Conservation (phyloP, 208 protist species). For the Acanthamoeba healyi region DNA sequence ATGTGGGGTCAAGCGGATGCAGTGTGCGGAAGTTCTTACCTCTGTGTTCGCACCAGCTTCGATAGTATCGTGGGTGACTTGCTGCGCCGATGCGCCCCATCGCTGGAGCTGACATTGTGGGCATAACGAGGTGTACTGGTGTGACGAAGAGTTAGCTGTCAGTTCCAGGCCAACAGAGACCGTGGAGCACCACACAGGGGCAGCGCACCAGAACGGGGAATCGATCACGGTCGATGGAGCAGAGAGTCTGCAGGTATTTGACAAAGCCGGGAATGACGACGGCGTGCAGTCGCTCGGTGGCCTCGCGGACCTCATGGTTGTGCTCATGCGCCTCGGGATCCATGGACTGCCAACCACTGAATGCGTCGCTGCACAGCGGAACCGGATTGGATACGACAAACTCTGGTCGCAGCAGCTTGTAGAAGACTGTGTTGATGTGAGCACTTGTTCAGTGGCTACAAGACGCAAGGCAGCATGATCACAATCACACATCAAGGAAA, state of each 20-base stretch:
- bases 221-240: not conserved
- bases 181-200: not conserved
- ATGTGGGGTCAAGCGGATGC: no score
- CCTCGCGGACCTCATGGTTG: conserved; percentile 32
- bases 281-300: conserved; percentile 12
- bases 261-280: conserved; percentile 48
- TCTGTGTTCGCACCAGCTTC: not conserved
- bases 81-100: not conserved
- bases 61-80: conserved; percentile 36
- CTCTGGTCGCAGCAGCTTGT: conserved; percentile 61
- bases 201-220: not conserved
- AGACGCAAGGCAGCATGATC: no score
- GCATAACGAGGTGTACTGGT: conserved; percentile 28
- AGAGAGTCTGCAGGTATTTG: conserved; percentile 4
- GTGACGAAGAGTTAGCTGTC: not conserved
- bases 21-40: no score
- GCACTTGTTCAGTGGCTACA: not conserved
- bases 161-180: not conserved
- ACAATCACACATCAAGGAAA: not conserved
- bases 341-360: conserved; percentile 61
- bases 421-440: conserved; percentile 19
- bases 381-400: conserved; percentile 23
- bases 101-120: not conserved
- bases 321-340: conserved; percentile 18
- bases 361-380: conserved; percentile 60